Evolutionary conservation across 2,329 filamentous ascomycete species (phyloP).

Genomic region (Cladophialophora carrionii): DNA sequence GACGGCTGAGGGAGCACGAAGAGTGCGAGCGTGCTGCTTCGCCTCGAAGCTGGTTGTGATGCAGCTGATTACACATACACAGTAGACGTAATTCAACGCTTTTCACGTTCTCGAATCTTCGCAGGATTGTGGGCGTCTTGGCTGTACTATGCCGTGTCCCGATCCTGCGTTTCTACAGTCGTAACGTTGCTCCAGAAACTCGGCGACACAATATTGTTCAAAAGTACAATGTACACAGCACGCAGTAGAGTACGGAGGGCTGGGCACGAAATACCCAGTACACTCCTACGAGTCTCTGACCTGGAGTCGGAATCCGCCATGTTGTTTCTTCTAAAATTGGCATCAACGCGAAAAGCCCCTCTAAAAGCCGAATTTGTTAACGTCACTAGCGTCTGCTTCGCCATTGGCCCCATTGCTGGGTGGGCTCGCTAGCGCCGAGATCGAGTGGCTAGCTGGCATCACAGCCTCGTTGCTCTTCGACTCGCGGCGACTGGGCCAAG

Average conservation of each 20-base stretch:
- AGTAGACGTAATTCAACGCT: too few species aligned
- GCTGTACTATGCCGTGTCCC: background rate
- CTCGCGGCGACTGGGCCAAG: slow-evolving; percentile 6
- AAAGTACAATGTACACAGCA: too few species aligned
- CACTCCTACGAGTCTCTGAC: background rate
- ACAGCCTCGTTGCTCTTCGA: slow-evolving; percentile 10
- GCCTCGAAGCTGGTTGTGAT: too few species aligned
- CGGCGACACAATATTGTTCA: background rate
- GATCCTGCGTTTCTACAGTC: background rate
- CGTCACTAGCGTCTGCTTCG: slow-evolving; percentile 8
- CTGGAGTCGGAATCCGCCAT: background rate
- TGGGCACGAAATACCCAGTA: background rate
- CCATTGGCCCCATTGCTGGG: slow-evolving; percentile 12
- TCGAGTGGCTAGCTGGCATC: slow-evolving; percentile 10
- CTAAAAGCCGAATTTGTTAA: background rate
- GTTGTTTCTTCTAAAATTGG: slow-evolving; percentile 9
- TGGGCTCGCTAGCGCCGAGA: background rate
- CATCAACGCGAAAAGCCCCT: background rate
- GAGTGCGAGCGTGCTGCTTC: too few species aligned
- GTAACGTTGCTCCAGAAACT: background rate
- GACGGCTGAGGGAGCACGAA: too few species aligned
- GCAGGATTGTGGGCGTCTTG: background rate
- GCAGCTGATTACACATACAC: too few species aligned
- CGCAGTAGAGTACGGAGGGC: background rate
- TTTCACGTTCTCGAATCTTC: too few species aligned